phyloP scores from a whole-genome alignment of 257 asterid genomes.

The Fraxinus americana region DNA sequence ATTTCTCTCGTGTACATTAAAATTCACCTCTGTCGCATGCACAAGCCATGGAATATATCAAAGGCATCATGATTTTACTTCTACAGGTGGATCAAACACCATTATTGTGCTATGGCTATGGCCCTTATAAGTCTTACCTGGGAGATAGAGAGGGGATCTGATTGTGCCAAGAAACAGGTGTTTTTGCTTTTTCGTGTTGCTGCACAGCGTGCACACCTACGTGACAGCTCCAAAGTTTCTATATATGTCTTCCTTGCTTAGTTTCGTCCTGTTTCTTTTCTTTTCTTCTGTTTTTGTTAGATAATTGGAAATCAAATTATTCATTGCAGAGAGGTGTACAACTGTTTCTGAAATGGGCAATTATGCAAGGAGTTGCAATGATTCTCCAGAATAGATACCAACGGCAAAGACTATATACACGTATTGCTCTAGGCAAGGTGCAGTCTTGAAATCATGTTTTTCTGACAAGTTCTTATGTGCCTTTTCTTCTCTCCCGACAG shows the following conservation, averaged over 20 bases:
- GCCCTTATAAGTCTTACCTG: slow-evolving; percentile 97
- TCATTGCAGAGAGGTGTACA: slow-evolving; percentile 78
- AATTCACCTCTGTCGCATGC: background rate
- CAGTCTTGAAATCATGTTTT: slow-evolving; percentile 10
- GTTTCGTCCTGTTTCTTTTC: slow-evolving; percentile 15
- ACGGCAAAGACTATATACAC: slow-evolving; percentile 91
- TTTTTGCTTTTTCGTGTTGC: slow-evolving; percentile 11
- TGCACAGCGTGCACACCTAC: background rate
- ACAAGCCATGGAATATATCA: slow-evolving; percentile 12
- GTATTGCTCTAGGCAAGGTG: slow-evolving; percentile 98
- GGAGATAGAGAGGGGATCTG: slow-evolving; percentile 88
- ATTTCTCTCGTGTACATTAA: background rate
- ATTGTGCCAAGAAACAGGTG: slow-evolving; percentile 91
- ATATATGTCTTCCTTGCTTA: slow-evolving; percentile 12
- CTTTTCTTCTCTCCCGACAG: background rate
- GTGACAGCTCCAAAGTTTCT: slow-evolving; percentile 9
- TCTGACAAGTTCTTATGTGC: slow-evolving; percentile 11
- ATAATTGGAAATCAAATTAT: slow-evolving; percentile 24
- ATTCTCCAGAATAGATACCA: slow-evolving; percentile 91
- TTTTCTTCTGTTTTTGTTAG: slow-evolving; percentile 6
- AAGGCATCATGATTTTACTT: slow-evolving; percentile 16
- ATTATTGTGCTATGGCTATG: slow-evolving; percentile 94
- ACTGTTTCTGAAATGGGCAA: slow-evolving; percentile 88
- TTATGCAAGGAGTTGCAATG: slow-evolving; percentile 97
- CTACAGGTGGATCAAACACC: slow-evolving; percentile 96